These are phyloP conservation scores for Capronia coronata DNA, from an alignment of 2,329 filamentous ascomycete species.

Conservation along the genomic window DNA sequence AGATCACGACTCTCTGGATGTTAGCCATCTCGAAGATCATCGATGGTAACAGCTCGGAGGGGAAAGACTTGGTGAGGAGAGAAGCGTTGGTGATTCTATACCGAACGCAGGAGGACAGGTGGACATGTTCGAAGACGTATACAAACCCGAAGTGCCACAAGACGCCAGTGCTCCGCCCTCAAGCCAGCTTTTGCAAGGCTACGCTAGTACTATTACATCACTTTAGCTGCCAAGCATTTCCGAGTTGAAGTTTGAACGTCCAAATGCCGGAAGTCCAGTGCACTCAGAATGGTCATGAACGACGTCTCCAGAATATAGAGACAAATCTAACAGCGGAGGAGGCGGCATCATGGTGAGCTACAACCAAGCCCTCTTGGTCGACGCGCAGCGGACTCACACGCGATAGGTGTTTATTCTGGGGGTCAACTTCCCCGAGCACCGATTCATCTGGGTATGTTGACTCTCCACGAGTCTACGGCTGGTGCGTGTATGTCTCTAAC, in stretches of 20 bases:
- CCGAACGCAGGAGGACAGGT: neutral
- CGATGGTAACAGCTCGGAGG: constrained; percentile 2
- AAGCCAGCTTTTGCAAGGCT: neutral
- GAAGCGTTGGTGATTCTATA: neutral
- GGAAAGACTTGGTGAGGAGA: neutral
- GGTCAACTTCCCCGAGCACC: constrained; percentile 74
- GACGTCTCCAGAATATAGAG: neutral
- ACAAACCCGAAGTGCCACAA: neutral
- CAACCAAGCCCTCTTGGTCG: neutral
- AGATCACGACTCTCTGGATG: constrained; percentile 62
- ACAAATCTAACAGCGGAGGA: neutral
- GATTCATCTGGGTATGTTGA: constrained; percentile 67
- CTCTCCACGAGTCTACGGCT: constrained; percentile 2
- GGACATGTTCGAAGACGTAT: neutral
- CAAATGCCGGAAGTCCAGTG: too few relatives aligned
- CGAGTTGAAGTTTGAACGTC: neutral
- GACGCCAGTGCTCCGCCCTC: neutral
- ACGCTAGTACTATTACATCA: neutral
- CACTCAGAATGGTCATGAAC: neutral
- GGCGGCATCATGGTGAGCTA: constrained; percentile 12
- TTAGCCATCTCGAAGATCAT: constrained; percentile 60
- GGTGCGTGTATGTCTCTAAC: neutral
- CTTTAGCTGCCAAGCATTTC: neutral
- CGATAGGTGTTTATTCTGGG: constrained; percentile 74
- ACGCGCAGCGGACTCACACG: neutral